Base-by-base conservation (phyloP, 257 asterid genomes). In the Hygrophila difformis region DNA sequence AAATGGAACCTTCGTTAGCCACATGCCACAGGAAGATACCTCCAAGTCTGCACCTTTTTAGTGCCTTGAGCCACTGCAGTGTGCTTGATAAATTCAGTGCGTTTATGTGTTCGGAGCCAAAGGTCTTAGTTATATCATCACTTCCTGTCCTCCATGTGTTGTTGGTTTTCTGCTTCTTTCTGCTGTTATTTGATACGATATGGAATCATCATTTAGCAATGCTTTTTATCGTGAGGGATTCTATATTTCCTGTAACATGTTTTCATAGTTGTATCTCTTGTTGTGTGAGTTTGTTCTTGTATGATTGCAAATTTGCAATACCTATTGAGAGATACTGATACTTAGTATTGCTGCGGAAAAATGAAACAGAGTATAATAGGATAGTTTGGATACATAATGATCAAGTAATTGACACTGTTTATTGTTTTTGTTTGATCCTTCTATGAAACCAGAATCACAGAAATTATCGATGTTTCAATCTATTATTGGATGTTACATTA, bases 401-500 rank as follows among this genome's bases (percentile, higher is more conserved):
- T 37, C 14, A 21, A 20, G 15, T n/a, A 6, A 39, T 15, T 28
- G 4, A 38, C 39, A n/a, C 24, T 39, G 9, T 23, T 24, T 24
- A 4, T 22, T n/a, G 26, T 16, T 16, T 4, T 48, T 4, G 9
- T 12, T 45, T 6, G 49, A n/a, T 38, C 39, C 42, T 24, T 47
- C 13, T 48, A 23, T 22, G 46, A 51, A 15, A 15, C 10, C 28
- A 48, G 23, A 49, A 8, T 36, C 1, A 19, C 13, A 29, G 43
- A 15, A 34, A 49, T 31, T 14, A 19, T 17, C 45, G 36, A 22
- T 24, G 37, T 47, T 5, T 29, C 51, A 47, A 16, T 46, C 57
- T 62, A 35, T 39, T 10, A 35, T 46, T 39, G 47, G 60, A 44
- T 44, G 41, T 24, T 24, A 42, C 41, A 26, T 57, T 50, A 10